A percentile compares a stretch with the other conserved stretches of the same genome.
Evolutionary conservation across 345 rosid genomes (phyloP).

Genomic region (Camelina laxa): DNA sequence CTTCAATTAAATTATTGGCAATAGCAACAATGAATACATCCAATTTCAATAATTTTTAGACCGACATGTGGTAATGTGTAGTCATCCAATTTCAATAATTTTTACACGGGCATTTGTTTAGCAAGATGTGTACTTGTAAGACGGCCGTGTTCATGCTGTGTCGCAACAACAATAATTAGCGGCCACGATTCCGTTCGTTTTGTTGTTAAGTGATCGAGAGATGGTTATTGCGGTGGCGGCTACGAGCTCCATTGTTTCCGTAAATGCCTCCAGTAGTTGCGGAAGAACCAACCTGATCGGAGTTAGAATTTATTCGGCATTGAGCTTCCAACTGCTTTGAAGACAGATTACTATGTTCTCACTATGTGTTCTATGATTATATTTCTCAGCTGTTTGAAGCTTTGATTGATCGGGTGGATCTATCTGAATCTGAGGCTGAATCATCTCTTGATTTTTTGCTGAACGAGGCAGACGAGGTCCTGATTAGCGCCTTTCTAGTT

Average conservation of each 20-base stretch:
- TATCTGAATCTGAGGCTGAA: constrained; percentile 80
- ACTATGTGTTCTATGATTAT: background rate
- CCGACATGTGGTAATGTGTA: no score
- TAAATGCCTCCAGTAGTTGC: background rate
- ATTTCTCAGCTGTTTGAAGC: constrained; percentile 61
- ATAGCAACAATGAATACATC: no score
- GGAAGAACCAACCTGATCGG: constrained; percentile 24
- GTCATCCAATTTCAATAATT: no score
- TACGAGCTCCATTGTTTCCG: constrained; percentile 40
- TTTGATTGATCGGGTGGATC: constrained; percentile 67
- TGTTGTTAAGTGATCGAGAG: background rate
- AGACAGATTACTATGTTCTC: background rate
- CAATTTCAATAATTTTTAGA: no score
- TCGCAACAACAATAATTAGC: no score
- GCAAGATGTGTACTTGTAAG: no score
- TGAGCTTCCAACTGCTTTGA: constrained; percentile 13
- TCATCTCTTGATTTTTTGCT: constrained; percentile 71
- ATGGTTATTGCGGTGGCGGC: constrained; percentile 9
- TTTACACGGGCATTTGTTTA: no score
- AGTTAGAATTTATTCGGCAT: background rate
- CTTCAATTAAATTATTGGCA: no score
- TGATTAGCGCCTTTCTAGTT: constrained; percentile 89
- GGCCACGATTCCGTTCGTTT: no score
- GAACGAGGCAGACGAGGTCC: constrained; percentile 61
- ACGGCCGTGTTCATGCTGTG: no score